Evolutionary conservation across 2,329 filamentous ascomycete genomes (phyloP).

Genomic region (Colletotrichum sp.): DNA sequence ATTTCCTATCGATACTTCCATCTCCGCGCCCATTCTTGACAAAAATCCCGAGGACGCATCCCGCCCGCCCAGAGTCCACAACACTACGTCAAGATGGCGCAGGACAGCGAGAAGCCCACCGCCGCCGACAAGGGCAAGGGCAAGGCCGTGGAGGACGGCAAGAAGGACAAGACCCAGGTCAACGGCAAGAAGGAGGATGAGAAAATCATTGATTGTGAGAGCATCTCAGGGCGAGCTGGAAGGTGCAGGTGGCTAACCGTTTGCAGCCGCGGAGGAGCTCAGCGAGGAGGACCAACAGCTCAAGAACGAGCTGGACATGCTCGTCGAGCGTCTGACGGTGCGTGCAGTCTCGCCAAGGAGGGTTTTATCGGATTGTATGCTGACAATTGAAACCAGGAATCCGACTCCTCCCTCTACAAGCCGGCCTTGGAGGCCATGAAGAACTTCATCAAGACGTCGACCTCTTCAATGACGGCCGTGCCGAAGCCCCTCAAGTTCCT

Average conservation of each 20-base stretch:
- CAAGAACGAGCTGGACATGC: constrained; percentile 97
- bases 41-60: constrained; percentile 9
- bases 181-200: constrained; percentile 84
- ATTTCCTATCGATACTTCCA: constrained; percentile 5
- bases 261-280: constrained; percentile 75
- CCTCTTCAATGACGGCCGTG: constrained; percentile 98
- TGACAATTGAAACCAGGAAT: constrained; percentile 63
- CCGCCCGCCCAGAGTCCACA: constrained; percentile 30
- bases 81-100: constrained; percentile 73
- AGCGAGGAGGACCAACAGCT: constrained; percentile 98
- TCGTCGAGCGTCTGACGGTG: constrained; percentile 93
- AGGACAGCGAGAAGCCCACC: constrained; percentile 87
- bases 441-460: constrained; percentile 98
- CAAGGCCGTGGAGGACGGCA: constrained; percentile 78
- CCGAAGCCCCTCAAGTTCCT: constrained; percentile 98
- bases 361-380: background rate
- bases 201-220: constrained; percentile 48
- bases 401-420: constrained; percentile 86
- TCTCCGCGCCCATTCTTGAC: background rate
- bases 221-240: background rate
- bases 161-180: constrained; percentile 70
- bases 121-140: constrained; percentile 94
- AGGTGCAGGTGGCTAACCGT: constrained; percentile 37
- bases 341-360: constrained; percentile 22
- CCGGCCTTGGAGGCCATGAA: constrained; percentile 95